These are phyloP conservation scores for Volutella citrinella DNA, from an alignment of 2,329 filamentous ascomycete species.

Conservation along the genomic window DNA sequence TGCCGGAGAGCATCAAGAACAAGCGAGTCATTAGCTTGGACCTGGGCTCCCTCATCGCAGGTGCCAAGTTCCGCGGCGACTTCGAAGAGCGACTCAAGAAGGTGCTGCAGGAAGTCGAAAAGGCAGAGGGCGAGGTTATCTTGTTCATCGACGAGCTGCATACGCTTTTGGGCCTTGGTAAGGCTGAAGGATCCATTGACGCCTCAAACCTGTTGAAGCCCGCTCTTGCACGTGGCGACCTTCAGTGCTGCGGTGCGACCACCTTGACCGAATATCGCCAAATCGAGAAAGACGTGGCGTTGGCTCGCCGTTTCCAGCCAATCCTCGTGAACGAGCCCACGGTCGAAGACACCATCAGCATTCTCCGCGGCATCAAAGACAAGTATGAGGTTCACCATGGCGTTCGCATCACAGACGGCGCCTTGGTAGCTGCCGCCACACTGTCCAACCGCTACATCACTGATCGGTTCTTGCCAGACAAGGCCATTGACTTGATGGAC, in stretches of 20 bases:
- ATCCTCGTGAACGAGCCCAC: constrained; percentile 90
- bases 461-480: constrained; percentile 92
- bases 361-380: constrained; percentile 93
- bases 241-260: constrained; percentile 94
- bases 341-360: constrained; percentile 91
- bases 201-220: constrained; percentile 94
- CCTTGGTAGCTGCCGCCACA: constrained; percentile 85
- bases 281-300: constrained; percentile 93
- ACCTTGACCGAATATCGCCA: constrained; percentile 87
- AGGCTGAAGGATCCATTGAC: constrained; percentile 94
- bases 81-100: constrained; percentile 93
- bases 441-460: constrained; percentile 96
- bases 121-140: constrained; percentile 85
- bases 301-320: constrained; percentile 90
- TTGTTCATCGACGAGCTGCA: constrained; percentile 95
- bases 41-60: constrained; percentile 88
- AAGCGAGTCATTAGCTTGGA: constrained; percentile 87
- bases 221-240: constrained; percentile 83
- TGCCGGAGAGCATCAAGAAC: constrained; percentile 93
- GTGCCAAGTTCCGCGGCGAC: constrained; percentile 92
- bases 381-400: constrained; percentile 97
- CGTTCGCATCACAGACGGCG: constrained; percentile 88
- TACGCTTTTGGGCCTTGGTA: constrained; percentile 85
- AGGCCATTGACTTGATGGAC: constrained; percentile 95
- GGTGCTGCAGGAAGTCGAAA: constrained; percentile 86